Conservation (phyloP, 371 early-diverging fungal species). For the Coemansia sp. region DNA sequence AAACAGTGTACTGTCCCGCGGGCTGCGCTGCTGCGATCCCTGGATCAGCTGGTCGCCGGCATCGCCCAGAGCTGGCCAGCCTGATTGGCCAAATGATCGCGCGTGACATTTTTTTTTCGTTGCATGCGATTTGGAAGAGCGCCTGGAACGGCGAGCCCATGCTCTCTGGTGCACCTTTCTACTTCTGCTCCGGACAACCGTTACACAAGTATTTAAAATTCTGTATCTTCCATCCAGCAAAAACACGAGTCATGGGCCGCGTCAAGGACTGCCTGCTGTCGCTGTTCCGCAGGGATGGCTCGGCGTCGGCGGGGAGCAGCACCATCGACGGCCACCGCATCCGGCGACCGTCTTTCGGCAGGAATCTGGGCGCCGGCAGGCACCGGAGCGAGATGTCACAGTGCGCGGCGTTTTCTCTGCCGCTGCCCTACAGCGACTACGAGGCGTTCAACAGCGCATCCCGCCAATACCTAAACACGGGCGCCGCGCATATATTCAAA, state of each 20-base stretch:
- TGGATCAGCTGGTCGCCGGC: no score
- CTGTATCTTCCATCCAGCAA: not conserved
- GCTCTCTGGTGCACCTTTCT: not conserved
- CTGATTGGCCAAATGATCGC: not conserved
- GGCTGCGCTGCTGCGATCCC: no score
- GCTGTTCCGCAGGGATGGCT: slow-evolving; percentile 16
- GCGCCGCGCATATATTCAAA: slow-evolving; percentile 24
- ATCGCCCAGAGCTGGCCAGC: not conserved
- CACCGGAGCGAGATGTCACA: not conserved
- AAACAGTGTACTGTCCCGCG: no score
- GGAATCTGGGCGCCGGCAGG: not conserved
- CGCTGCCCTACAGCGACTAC: slow-evolving; percentile 20
- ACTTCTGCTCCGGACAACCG: not conserved
- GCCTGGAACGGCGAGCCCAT: no score
- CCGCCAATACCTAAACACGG: slow-evolving; percentile 24
- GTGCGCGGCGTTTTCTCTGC: slow-evolving; percentile 9
- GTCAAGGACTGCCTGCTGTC: slow-evolving; percentile 17
- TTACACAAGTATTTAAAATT: not conserved
- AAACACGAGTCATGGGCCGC: slow-evolving; percentile 14
- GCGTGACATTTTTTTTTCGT: not conserved
- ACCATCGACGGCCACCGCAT: not conserved
- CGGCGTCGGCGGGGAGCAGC: not conserved
- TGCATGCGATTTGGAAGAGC: no score
- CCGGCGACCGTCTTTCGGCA: not conserved
- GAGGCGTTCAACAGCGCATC: slow-evolving; percentile 21